Conservation (phyloP, 139 green algal species). For the Micractinium conductrix region DNA sequence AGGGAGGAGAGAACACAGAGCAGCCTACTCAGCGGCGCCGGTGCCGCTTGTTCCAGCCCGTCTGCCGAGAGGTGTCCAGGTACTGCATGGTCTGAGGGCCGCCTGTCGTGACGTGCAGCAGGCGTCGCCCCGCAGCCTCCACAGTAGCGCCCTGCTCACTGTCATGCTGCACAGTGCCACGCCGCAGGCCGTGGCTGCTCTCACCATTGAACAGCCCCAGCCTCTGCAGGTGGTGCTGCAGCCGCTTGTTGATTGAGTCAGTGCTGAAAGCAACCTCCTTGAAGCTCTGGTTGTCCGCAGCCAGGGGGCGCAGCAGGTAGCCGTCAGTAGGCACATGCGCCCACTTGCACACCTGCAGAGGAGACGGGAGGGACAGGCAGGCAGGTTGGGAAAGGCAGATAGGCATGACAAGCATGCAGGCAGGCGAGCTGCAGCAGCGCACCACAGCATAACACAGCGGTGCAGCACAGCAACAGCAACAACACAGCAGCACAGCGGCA, state of each 20-base stretch:
- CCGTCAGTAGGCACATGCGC: background rate
- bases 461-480: background rate
- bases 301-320: background rate
- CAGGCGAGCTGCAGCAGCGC: background rate
- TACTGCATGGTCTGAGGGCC: background rate
- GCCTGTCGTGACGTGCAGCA: background rate
- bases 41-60: background rate
- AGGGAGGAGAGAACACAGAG: background rate
- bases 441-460: background rate
- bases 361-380: background rate
- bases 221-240: background rate
- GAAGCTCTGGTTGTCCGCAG: background rate
- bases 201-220: background rate
- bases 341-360: background rate
- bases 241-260: background rate
- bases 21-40: background rate
- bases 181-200: background rate
- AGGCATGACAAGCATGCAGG: background rate
- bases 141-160: background rate
- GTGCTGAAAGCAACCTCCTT: background rate
- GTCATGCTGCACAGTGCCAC: background rate
- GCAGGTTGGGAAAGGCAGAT: background rate
- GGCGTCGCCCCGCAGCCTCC: background rate
- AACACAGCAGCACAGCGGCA: background rate
- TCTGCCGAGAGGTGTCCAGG: background rate